Percentiles rank a stretch among this genome's conserved stretches.
These are phyloP conservation scores for Candida michaelii DNA, from an alignment of 805 yeast genomes.

Conservation along the genomic window DNA sequence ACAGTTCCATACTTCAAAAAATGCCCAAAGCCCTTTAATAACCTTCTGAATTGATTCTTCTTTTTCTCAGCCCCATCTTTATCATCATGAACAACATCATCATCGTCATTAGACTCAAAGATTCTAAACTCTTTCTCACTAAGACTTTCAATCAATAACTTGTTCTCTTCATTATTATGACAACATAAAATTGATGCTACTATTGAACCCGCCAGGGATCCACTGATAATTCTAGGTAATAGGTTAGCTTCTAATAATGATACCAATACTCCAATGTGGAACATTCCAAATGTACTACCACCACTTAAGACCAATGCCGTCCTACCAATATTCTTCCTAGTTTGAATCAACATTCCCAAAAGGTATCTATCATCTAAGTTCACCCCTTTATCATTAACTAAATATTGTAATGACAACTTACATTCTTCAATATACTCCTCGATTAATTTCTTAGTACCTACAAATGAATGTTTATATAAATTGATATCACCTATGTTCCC, in stretches of 20 bases:
- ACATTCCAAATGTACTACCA: conserved; percentile 90
- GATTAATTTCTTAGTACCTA: conserved; percentile 82
- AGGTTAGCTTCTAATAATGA: conserved; percentile 72
- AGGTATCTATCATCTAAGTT: conserved; percentile 66
- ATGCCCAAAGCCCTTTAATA: conserved; percentile 40
- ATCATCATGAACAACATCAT: conserved; percentile 6
- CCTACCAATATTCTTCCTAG: conserved; percentile 88
- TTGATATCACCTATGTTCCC: conserved; percentile 85
- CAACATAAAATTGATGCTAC: conserved; percentile 87
- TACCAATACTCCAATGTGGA: conserved; percentile 88
- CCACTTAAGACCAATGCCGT: conserved; percentile 95
- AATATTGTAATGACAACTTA: conserved; percentile 41
- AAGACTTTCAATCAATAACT: conserved; percentile 57
- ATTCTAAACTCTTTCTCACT: conserved; percentile 56
- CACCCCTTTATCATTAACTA: conserved; percentile 38
- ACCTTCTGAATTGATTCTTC: conserved; percentile 49
- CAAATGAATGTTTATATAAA: conserved; percentile 72
- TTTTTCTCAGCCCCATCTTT: conserved; percentile 7
- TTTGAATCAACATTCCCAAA: conserved; percentile 77
- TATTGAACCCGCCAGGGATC: conserved; percentile 95
- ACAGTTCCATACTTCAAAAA: conserved; percentile 85
- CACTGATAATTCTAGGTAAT: conserved; percentile 85
- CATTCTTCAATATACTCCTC: conserved; percentile 86
- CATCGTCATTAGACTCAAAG: conserved; percentile 49
- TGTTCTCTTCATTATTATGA: conserved; percentile 70